Evolutionary conservation across 2,329 filamentous ascomycete species (phyloP).

Genomic region (Nemania bipapillata): DNA sequence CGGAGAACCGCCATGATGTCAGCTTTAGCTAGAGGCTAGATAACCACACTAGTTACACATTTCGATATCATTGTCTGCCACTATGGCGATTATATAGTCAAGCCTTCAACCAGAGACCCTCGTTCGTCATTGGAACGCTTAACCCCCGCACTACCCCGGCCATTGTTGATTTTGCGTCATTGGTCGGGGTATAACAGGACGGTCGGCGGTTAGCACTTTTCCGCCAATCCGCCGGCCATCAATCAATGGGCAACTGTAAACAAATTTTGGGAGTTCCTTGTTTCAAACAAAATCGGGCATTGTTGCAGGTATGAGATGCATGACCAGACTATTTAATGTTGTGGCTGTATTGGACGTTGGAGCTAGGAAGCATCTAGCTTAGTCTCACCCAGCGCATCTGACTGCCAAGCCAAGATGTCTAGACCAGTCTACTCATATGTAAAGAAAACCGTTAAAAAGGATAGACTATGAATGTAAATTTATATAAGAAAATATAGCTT

Average conservation of each 20-base stretch:
- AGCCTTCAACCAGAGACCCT: not conserved
- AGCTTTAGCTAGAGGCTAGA: not conserved
- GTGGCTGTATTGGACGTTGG: not conserved
- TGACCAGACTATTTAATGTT: not conserved
- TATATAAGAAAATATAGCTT: too few species aligned
- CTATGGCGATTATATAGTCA: not conserved
- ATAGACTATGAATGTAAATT: too few species aligned
- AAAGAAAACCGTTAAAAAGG: too few species aligned
- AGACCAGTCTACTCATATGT: too few species aligned
- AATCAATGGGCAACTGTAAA: not conserved
- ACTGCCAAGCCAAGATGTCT: too few species aligned
- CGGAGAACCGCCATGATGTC: not conserved
- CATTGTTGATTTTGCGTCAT: not conserved
- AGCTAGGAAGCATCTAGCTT: not conserved
- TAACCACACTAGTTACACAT: not conserved
- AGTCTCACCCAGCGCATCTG: too few species aligned
- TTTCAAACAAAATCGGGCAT: not conserved
- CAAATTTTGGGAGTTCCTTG: not conserved
- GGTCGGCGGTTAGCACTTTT: not conserved
- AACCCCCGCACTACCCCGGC: not conserved
- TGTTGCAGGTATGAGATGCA: not conserved
- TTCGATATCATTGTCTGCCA: not conserved
- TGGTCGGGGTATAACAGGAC: slow-evolving; percentile 3
- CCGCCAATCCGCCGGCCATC: not conserved
- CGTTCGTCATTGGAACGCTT: slow-evolving; percentile 12